A percentile compares a stretch with the other conserved stretches of the same genome.
Conservation (phyloP, 2,329 filamentous ascomycete genomes). For the Aspergillus tamarii region DNA sequence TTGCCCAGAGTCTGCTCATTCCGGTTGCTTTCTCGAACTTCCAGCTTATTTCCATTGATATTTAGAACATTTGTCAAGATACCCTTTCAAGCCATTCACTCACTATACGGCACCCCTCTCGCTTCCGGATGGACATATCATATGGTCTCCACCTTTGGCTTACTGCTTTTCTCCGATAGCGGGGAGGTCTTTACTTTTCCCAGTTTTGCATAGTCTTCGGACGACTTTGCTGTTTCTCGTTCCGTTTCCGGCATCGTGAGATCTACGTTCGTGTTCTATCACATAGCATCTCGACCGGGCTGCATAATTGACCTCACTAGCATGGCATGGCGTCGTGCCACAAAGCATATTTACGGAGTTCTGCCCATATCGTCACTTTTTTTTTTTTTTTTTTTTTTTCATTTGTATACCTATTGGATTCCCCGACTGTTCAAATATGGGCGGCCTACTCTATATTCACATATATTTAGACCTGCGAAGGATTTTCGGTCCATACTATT, state of each 20-base stretch:
- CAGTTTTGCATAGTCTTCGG: conserved; percentile 6
- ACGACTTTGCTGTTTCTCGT: conserved; percentile 10
- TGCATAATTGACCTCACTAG: conserved; percentile 26
- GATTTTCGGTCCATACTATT: conserved; percentile 7
- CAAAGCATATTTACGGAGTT: conserved; percentile 32
- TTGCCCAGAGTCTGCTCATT: not conserved
- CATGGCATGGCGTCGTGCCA: conserved; percentile 39
- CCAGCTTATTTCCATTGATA: conserved; percentile 11
- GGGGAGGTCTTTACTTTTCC: conserved; percentile 11
- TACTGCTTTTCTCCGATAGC: conserved; percentile 13
- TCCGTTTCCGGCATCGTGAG: conserved; percentile 1
- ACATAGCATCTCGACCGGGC: not conserved
- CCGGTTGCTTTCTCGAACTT: not conserved
- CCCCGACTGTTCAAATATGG: conserved; percentile 3
- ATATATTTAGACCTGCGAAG: conserved; percentile 19
- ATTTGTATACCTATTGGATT: conserved; percentile 22
- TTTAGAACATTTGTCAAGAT: conserved; percentile 35
- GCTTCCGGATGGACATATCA: conserved; percentile 18
- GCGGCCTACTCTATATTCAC: not conserved
- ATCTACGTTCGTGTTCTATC: not conserved
- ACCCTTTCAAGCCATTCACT: conserved; percentile 32
- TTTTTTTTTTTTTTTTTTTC: conserved; percentile 14
- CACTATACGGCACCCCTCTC: conserved; percentile 20
- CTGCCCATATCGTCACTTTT: conserved; percentile 20
- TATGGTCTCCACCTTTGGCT: conserved; percentile 14